These are phyloP conservation scores for Boletus tylopilopsis DNA, from an alignment of 768 basidiomycete species.

Conservation along the genomic window DNA sequence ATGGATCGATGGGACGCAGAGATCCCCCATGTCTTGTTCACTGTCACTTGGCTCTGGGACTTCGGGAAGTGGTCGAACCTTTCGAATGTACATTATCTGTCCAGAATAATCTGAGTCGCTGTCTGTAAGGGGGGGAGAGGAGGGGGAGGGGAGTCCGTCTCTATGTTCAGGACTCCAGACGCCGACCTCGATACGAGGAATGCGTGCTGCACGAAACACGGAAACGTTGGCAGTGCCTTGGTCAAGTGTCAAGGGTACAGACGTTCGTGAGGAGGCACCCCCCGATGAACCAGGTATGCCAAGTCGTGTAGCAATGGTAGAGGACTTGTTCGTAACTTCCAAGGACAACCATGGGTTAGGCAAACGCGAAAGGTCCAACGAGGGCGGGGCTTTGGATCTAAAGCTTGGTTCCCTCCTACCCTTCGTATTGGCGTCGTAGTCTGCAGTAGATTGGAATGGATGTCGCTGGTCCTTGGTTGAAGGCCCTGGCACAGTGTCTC, in stretches of 20 bases:
- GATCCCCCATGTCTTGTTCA: not conserved
- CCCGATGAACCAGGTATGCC: slow-evolving; percentile 3
- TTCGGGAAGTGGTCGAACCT: slow-evolving; percentile 10
- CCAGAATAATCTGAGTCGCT: slow-evolving; percentile 3
- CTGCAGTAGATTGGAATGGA: not conserved
- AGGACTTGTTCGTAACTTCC: slow-evolving; percentile 8
- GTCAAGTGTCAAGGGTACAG: not conserved
- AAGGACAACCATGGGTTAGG: not conserved
- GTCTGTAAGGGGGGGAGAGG: not conserved
- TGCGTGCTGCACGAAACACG: not conserved
- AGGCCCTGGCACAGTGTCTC: not conserved
- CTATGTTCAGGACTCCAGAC: not conserved
- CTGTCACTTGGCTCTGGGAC: not conserved
- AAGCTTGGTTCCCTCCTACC: not conserved
- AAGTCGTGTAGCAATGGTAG: slow-evolving; percentile 8
- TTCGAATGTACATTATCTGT: not conserved
- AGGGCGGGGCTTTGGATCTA: slow-evolving; percentile 9
- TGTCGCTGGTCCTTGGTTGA: not conserved
- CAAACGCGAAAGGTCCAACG: slow-evolving; percentile 1
- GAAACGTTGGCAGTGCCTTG: slow-evolving; percentile 11
- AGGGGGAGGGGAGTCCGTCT: not conserved
- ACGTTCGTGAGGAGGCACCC: not conserved
- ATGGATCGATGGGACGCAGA: not conserved
- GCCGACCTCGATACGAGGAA: slow-evolving; percentile 2
- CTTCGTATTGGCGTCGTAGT: not conserved